Evolutionary conservation across 176 grass and related monocot species (phyloP).

Genomic region (Musa beccarii): DNA sequence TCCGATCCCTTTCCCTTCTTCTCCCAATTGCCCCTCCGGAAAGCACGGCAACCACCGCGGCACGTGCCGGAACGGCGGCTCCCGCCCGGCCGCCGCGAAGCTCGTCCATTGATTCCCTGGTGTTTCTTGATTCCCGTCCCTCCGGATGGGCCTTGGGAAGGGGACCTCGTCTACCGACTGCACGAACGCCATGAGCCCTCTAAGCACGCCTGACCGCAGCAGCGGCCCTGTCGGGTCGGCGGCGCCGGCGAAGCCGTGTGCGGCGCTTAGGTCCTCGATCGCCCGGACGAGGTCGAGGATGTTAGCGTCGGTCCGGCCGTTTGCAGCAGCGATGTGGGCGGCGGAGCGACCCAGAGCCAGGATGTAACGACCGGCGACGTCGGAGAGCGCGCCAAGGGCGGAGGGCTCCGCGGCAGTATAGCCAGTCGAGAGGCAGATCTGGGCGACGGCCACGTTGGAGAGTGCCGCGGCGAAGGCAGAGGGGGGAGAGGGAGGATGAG

Average conservation of each 20-base stretch:
- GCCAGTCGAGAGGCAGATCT: slow-evolving; percentile 41
- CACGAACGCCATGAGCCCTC: slow-evolving; percentile 37
- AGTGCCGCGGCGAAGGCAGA: slow-evolving; percentile 5
- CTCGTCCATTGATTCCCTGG: slow-evolving; percentile 18
- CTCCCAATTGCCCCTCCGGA: slow-evolving; percentile 11
- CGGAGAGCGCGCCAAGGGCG: slow-evolving; percentile 35
- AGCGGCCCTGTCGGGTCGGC: slow-evolving; percentile 28
- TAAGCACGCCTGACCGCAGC: slow-evolving; percentile 35
- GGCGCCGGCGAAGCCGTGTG: slow-evolving; percentile 30
- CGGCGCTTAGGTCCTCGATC: slow-evolving; percentile 32
- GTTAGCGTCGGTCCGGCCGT: slow-evolving; percentile 45
- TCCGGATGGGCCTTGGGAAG: slow-evolving; percentile 33
- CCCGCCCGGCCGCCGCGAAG: slow-evolving; percentile 31
- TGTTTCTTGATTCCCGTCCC: background rate
- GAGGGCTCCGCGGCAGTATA: slow-evolving; percentile 30
- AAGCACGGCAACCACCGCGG: slow-evolving; percentile 63
- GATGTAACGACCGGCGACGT: slow-evolving; percentile 34
- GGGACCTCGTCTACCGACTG: slow-evolving; percentile 31
- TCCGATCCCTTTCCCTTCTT: background rate
- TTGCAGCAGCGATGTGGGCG: slow-evolving; percentile 28
- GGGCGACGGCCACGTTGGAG: slow-evolving; percentile 27
- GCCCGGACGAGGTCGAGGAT: slow-evolving; percentile 37
- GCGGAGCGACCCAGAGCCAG: slow-evolving; percentile 32
- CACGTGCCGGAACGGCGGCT: slow-evolving; percentile 38
- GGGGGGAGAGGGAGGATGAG: background rate